Base-by-base conservation (phyloP, 2,329 filamentous ascomycete genomes). In the Coniochaeta prunicola region DNA sequence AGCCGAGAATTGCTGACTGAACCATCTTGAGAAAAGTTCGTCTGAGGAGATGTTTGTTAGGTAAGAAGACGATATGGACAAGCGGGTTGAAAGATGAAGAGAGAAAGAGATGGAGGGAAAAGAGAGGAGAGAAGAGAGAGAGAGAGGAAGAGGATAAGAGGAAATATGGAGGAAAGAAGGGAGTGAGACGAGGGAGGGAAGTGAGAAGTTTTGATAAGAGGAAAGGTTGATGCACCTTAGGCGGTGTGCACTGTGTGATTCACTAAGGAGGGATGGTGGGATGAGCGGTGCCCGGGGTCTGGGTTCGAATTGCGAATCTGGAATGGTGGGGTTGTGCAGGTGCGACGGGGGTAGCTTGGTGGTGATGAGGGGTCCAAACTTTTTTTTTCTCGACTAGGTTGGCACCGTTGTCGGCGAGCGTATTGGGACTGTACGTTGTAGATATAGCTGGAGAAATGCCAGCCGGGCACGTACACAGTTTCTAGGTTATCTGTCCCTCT, bases 1-100 rank as follows among this genome's bases (percentile, higher is more conserved):
- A 96, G 80, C 91, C 91, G 75, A 96, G 33, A 50, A 57, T 19
- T n/a, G 94, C 80, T 66, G 83, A 85, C 73, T 85, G 80, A 75
- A 85, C 83, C 83, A 85, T 85, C 57, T 65, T 68, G 60, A 61
- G n/a, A n/a, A n/a, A 40, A 24, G 62, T 28, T 50, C 24, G 12
- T 50, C 26, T 50, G 45, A 28, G 45, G 13, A 50, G 26, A 50
- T 50, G 45, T 28, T 26, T 50, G 45, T 50, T 38, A 58, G 61
- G 59, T 61, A 59, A 60, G 57, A 57, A 59, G 61, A 59, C 54
- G 33, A 53, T 9, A 58, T 57, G 53, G 59, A 58, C 21, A 54
- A n/a, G n/a, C n/a, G n/a, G n/a, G n/a, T n/a, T n/a, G n/a, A n/a
- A n/a, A 50, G 61, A 53, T 61, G 62, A 59, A 33, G 59, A 36